These are phyloP conservation scores for Piloderma croceum DNA, from an alignment of 768 basidiomycete species.

Conservation along the genomic window DNA sequence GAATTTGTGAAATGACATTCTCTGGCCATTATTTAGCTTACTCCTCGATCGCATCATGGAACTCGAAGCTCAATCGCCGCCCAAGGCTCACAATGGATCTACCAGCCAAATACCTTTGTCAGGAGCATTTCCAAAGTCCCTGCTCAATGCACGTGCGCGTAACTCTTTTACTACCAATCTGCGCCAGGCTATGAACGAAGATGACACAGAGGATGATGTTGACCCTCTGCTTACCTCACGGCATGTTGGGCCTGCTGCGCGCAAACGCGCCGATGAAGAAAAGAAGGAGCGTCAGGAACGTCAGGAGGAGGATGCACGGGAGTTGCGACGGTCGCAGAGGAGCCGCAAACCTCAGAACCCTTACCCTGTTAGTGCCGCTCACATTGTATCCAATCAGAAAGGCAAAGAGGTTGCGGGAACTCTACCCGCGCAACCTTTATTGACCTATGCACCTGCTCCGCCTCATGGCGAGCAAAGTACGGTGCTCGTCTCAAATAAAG, in stretches of 20 bases:
- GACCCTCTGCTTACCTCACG: slow-evolving; percentile 44
- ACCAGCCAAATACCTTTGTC: slow-evolving; percentile 23
- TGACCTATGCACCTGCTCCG: slow-evolving; percentile 29
- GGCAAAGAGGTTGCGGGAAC: slow-evolving; percentile 29
- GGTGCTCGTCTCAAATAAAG: slow-evolving; percentile 42
- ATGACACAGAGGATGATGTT: slow-evolving; percentile 34
- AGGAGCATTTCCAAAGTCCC: slow-evolving; percentile 44
- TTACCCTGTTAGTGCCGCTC: too few relatives aligned
- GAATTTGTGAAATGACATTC: slow-evolving; percentile 3
- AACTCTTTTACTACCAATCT: slow-evolving; percentile 43
- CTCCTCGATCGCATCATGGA: slow-evolving; percentile 59
- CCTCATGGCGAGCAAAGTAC: too few relatives aligned
- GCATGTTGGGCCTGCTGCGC: slow-evolving; percentile 39
- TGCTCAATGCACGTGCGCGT: slow-evolving; percentile 38
- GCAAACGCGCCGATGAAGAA: slow-evolving; percentile 40
- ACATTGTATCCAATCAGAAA: too few relatives aligned
- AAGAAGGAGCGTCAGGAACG: slow-evolving; percentile 36
- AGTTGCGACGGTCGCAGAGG: slow-evolving; percentile 27
- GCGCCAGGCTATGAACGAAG: slow-evolving; percentile 43
- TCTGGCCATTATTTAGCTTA: slow-evolving; percentile 36
- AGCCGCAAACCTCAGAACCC: slow-evolving; percentile 27
- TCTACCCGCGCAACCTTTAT: slow-evolving; percentile 20
- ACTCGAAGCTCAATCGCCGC: slow-evolving; percentile 42
- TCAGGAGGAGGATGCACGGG: slow-evolving; percentile 42
- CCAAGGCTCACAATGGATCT: slow-evolving; percentile 20